Conservation (phyloP, 2,329 filamentous ascomycete species). For the Monilinia fructigena region DNA sequence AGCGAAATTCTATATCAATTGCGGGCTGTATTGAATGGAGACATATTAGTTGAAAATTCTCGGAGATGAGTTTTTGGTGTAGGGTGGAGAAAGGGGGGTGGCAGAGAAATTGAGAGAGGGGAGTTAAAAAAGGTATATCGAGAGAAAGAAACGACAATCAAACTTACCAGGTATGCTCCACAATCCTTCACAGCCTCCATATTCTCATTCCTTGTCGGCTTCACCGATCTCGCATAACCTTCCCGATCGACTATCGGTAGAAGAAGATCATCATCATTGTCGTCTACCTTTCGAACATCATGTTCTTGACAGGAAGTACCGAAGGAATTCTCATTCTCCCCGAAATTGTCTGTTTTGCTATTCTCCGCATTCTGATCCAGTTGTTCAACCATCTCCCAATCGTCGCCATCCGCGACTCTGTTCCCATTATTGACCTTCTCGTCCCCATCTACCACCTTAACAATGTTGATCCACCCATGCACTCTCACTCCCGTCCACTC, state of each 20-base stretch:
- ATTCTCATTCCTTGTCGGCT: background rate
- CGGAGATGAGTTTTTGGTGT: too few relatives aligned
- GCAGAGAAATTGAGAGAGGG: background rate
- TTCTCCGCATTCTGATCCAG: background rate
- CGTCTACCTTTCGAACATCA: background rate
- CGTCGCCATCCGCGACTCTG: slow-evolving; percentile 24
- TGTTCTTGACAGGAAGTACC: background rate
- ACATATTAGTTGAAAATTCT: background rate
- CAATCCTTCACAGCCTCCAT: background rate
- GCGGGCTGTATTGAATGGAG: slow-evolving; percentile 33
- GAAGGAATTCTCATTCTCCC: background rate
- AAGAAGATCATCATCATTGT: background rate
- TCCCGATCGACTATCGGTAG: background rate
- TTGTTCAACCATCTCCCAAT: slow-evolving; percentile 19
- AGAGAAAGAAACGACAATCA: background rate
- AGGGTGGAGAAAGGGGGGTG: background rate
- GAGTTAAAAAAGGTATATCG: background rate
- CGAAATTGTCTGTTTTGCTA: background rate
- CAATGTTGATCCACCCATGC: slow-evolving; percentile 78
- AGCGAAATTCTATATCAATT: slow-evolving; percentile 39
- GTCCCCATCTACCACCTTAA: slow-evolving; percentile 45
- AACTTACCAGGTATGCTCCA: slow-evolving; percentile 34
- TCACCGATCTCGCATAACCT: slow-evolving; percentile 1
- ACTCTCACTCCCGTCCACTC: slow-evolving; percentile 72
- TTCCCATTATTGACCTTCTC: background rate